These are phyloP conservation scores for Tuber brumale DNA, from an alignment of 495 filamentous ascomycete genomes.

Conservation along the genomic window DNA sequence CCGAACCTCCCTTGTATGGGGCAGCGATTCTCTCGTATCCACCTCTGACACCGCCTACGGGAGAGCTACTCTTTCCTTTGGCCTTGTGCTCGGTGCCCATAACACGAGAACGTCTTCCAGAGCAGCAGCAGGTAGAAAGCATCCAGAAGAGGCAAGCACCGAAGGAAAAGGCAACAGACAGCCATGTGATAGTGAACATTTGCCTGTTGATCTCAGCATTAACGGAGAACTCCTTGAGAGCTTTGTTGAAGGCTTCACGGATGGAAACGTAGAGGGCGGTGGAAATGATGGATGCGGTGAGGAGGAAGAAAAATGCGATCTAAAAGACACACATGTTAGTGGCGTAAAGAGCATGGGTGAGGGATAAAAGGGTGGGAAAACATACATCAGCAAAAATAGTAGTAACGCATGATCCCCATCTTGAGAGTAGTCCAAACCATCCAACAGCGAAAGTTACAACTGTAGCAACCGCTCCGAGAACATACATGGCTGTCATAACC, in stretches of 20 bases:
- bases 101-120: constrained; percentile 25
- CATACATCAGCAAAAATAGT: constrained; percentile 62
- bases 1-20: constrained; percentile 33
- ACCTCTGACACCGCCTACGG: constrained; percentile 9
- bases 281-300: constrained; percentile 54
- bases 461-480: constrained; percentile 64
- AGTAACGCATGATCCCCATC: constrained; percentile 67
- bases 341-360: not conserved
- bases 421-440: constrained; percentile 59
- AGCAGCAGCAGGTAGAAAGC: constrained; percentile 85
- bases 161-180: constrained; percentile 68
- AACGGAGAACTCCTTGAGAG: constrained; percentile 61
- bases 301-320: constrained; percentile 56
- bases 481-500: constrained; percentile 49
- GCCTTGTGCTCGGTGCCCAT: constrained; percentile 32
- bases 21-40: constrained; percentile 35
- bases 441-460: constrained; percentile 63
- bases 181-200: constrained; percentile 67
- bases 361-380: constrained; percentile 44
- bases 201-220: constrained; percentile 56
- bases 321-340: constrained; percentile 43
- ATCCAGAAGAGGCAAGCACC: constrained; percentile 78
- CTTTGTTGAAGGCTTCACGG: constrained; percentile 54
- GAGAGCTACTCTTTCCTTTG: constrained; percentile 7
- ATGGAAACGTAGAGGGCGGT: constrained; percentile 58